Evolutionary conservation across 2,329 filamentous ascomycete genomes (phyloP).

Genomic region (Paracorniculantispora psalliotae): DNA sequence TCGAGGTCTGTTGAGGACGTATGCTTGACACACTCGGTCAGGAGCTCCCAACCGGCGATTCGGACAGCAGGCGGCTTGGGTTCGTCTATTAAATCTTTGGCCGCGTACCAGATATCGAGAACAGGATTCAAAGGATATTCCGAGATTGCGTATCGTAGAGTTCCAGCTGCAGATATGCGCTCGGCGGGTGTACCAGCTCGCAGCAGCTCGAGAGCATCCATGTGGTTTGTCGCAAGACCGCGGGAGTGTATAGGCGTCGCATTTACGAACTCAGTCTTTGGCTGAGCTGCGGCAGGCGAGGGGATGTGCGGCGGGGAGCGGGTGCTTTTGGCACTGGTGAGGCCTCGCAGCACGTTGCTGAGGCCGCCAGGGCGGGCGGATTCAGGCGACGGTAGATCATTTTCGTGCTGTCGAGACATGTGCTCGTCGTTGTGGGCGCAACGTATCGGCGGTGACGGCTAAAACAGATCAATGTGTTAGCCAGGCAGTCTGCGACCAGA

Average conservation of each 20-base stretch:
- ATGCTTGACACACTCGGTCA: slow-evolving; percentile 62
- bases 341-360: slow-evolving; percentile 59
- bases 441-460: not conserved
- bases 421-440: slow-evolving; percentile 33
- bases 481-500: not conserved
- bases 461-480: not conserved
- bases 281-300: slow-evolving; percentile 32
- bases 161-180: slow-evolving; percentile 52
- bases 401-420: slow-evolving; percentile 58
- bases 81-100: slow-evolving; percentile 58
- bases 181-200: slow-evolving; percentile 48
- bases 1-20: slow-evolving; percentile 60
- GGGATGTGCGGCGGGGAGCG: slow-evolving; percentile 46
- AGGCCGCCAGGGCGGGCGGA: slow-evolving; percentile 51
- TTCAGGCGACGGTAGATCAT: slow-evolving; percentile 52
- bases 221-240: slow-evolving; percentile 47
- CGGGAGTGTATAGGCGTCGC: slow-evolving; percentile 34
- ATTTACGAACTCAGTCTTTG: slow-evolving; percentile 42
- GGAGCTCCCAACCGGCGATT: slow-evolving; percentile 58
- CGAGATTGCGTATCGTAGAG: slow-evolving; percentile 50
- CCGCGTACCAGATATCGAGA: slow-evolving; percentile 61
- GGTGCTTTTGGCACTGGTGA: slow-evolving; percentile 51
- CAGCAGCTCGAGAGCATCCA: slow-evolving; percentile 50
- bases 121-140: slow-evolving; percentile 57
- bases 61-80: slow-evolving; percentile 50